Conservation (phyloP, 805 yeast species). For the Saccharomycopsis sp. region DNA sequence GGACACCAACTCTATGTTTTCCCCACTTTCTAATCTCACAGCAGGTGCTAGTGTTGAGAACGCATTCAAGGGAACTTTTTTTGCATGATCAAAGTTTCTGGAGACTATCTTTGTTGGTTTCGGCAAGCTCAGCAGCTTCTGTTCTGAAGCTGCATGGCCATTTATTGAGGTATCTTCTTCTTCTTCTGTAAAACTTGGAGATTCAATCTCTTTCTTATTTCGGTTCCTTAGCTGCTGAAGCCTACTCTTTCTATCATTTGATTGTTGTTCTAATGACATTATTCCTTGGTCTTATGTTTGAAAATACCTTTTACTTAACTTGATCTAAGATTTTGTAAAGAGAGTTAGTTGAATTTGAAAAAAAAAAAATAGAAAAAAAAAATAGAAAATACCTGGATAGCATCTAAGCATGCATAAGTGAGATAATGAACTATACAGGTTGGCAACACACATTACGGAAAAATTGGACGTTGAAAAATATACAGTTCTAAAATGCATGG, state of each 20-base stretch:
- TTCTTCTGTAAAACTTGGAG: not conserved
- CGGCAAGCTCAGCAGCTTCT: not conserved
- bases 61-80: conserved; percentile 3
- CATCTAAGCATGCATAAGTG: not conserved
- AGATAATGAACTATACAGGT: not conserved
- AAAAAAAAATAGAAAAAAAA: not conserved
- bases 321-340: not conserved
- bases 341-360: too few species aligned
- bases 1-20: conserved; percentile 1
- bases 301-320: not conserved
- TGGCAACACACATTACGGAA: not conserved
- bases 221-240: conserved; percentile 8
- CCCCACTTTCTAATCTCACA: not conserved
- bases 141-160: not conserved
- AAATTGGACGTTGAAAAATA: not conserved
- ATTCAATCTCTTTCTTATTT: not conserved
- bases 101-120: not conserved
- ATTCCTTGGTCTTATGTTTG: not conserved
- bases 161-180: not conserved
- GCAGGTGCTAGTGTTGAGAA: not conserved
- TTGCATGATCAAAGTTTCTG: conserved; percentile 5
- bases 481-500: conserved; percentile 18
- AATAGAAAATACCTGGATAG: not conserved
- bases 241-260: conserved; percentile 3
- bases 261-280: conserved; percentile 3